Evolutionary conservation across 208 protist species (phyloP).

Genomic region (Leishmania tropica): DNA sequence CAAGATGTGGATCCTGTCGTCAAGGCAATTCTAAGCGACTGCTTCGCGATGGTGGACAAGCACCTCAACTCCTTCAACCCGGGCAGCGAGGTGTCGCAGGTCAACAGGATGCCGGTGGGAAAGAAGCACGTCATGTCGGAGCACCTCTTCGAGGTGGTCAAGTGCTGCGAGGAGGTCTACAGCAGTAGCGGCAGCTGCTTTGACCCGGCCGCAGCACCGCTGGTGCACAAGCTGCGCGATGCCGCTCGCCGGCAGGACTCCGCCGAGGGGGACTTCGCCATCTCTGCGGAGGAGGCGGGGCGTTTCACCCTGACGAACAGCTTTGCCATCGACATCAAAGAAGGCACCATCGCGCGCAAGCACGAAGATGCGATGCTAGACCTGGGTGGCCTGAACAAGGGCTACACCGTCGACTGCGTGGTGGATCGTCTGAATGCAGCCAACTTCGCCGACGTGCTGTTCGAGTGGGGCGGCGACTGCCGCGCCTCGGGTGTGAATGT

Average conservation of each 20-base stretch:
- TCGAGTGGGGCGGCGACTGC: slow-evolving; percentile 71
- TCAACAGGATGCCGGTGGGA: slow-evolving; percentile 44
- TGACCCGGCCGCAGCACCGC: slow-evolving; percentile 43
- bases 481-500: slow-evolving; percentile 50
- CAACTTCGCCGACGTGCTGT: slow-evolving; percentile 53
- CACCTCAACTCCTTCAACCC: slow-evolving; percentile 70
- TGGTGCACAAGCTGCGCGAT: slow-evolving; percentile 35
- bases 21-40: slow-evolving; percentile 38
- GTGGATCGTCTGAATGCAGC: slow-evolving; percentile 48
- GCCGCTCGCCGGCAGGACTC: slow-evolving; percentile 17
- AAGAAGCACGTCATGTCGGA: slow-evolving; percentile 57
- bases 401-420: slow-evolving; percentile 65
- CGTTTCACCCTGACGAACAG: slow-evolving; percentile 41
- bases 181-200: slow-evolving; percentile 49
- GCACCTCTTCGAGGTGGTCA: slow-evolving; percentile 46
- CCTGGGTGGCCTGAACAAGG: slow-evolving; percentile 69
- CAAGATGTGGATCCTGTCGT: slow-evolving; percentile 19
- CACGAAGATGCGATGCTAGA: slow-evolving; percentile 53
- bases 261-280: slow-evolving; percentile 19
- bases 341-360: slow-evolving; percentile 44
- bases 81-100: slow-evolving; percentile 54
- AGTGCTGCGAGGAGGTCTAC: slow-evolving; percentile 47
- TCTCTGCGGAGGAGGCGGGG: slow-evolving; percentile 31
- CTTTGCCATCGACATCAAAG: slow-evolving; percentile 46
- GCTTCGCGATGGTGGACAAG: slow-evolving; percentile 69